Conservation (phyloP, 2,329 filamentous ascomycete genomes). For the Chrysoporthe cubensis region DNA sequence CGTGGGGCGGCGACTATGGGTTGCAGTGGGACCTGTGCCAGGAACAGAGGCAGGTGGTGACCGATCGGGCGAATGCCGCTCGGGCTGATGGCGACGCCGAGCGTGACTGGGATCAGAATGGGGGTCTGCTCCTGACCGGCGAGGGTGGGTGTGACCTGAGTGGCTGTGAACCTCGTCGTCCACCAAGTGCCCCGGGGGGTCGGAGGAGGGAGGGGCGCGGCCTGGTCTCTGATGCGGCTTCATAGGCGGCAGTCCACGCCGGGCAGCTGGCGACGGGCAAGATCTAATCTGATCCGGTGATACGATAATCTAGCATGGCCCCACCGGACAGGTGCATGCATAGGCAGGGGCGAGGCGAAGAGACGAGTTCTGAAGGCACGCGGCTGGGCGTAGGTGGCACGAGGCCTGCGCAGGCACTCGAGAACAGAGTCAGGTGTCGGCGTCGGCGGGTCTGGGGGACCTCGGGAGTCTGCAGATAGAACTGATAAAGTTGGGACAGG, state of each 20-base stretch:
- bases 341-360: constrained; percentile 12
- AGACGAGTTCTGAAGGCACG: neutral
- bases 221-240: constrained; percentile 12
- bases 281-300: constrained; percentile 30
- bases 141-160: neutral
- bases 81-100: constrained; percentile 7
- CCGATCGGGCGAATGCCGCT: constrained; percentile 13
- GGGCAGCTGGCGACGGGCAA: neutral
- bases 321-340: constrained; percentile 20
- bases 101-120: constrained; percentile 9
- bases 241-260: constrained; percentile 20
- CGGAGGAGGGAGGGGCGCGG: neutral
- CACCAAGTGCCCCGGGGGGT: neutral
- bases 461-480: constrained; percentile 20
- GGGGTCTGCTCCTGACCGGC: constrained; percentile 2
- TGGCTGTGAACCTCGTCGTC: constrained; percentile 8
- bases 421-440: neutral
- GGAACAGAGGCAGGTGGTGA: constrained; percentile 20
- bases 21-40: constrained; percentile 6
- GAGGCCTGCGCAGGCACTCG: neutral
- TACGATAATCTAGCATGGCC: constrained; percentile 13
- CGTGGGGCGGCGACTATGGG: constrained; percentile 21
- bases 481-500: neutral
- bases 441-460: neutral
- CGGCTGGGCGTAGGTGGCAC: neutral